phyloP scores from a whole-genome alignment of 2,329 filamentous ascomycete genomes.

The Trichothecium roseum region DNA sequence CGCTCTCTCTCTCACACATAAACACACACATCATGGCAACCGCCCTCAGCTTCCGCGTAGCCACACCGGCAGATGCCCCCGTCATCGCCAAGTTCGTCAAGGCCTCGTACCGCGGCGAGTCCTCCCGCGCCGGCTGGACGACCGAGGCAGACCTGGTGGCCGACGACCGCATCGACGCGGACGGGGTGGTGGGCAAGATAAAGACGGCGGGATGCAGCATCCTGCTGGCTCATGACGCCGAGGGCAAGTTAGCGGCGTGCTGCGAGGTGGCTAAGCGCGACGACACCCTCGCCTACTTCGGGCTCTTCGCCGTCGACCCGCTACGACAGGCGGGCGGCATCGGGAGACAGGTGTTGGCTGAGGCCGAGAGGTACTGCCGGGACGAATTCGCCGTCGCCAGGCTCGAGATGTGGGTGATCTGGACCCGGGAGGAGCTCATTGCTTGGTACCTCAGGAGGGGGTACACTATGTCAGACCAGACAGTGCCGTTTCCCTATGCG shows the following conservation, averaged over 20 bases:
- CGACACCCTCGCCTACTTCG: slow-evolving; percentile 27
- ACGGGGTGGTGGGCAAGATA: slow-evolving; percentile 27
- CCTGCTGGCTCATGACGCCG: slow-evolving; percentile 22
- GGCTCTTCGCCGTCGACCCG: slow-evolving; percentile 37
- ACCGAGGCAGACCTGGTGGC: slow-evolving; percentile 33
- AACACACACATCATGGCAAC: slow-evolving; percentile 2
- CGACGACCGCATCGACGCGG: slow-evolving; percentile 30
- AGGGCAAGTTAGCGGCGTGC: slow-evolving; percentile 25
- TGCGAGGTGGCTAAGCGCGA: slow-evolving; percentile 27
- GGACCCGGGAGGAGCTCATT: slow-evolving; percentile 30
- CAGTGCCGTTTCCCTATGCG: slow-evolving; percentile 29
- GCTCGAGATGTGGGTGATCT: slow-evolving; percentile 35
- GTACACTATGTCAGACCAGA: slow-evolving; percentile 27
- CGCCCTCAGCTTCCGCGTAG: slow-evolving; percentile 23
- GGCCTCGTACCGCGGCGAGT: slow-evolving; percentile 32
- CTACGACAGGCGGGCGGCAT: slow-evolving; percentile 30
- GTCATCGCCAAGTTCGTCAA: slow-evolving; percentile 26
- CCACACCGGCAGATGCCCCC: slow-evolving; percentile 19
- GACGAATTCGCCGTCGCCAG: slow-evolving; percentile 17
- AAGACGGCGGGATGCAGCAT: slow-evolving; percentile 22
- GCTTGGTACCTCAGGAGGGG: slow-evolving; percentile 34
- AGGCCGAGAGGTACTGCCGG: slow-evolving; percentile 27
- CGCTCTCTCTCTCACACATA: too few relatives aligned
- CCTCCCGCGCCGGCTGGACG: slow-evolving; percentile 32
- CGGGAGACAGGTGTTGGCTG: slow-evolving; percentile 27